Base-by-base conservation (phyloP, 192 early-diverging fungal species). In the Podila verticillata region DNA sequence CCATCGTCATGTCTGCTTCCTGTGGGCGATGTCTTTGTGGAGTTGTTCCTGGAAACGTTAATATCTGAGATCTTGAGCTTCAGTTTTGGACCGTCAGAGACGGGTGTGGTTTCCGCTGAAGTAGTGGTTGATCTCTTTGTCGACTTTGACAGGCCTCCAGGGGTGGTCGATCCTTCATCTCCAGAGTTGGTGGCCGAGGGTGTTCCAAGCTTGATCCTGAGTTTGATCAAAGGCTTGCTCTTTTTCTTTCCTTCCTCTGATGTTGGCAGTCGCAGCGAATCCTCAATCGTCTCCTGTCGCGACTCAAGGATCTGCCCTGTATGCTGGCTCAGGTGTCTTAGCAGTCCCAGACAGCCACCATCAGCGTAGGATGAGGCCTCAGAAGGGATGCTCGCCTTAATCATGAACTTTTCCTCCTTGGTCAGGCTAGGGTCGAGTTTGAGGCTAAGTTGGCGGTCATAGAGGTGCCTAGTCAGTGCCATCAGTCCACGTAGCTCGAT, bases 391-490 rank as follows among this genome's bases (percentile, higher is more conserved):
- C 68, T 71, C 12, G 69, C 75, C 29, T 64, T 28, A 35, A 79
- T 79, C 64, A 79, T 66, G 24, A 71, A 65, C 29, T 69, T 54
- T 44, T 79, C 75, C 30, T 79, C 75, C 28, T 79, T 72, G 39
- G 3, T 30, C 2, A 62, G 58, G 4, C 61, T 59, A 3, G 58
- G 31, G 12, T 67, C 59, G 22, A 30, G 63, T 17, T 66, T 79
- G 10, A 79, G 60, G 49, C 59, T 60, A 13, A 49, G 47, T 47
- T 79, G 75, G n/a, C 69, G 68, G 2, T 63, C 65, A 26, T 62
- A 71, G 8, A 79, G 59, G 19, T 67, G 69, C 17, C 49, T 35
- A 12, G 75, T 79, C 30, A 79, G 13, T 2, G 75, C 34, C 69
- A 79, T 35, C 2, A 79, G 5, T 3, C 75, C 75, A 22, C 39